Percentiles rank a stretch among this genome's conserved stretches.
These are phyloP conservation scores for Aspergillus coremiiformis DNA, from an alignment of 495 filamentous ascomycete genomes.

Conservation along the genomic window DNA sequence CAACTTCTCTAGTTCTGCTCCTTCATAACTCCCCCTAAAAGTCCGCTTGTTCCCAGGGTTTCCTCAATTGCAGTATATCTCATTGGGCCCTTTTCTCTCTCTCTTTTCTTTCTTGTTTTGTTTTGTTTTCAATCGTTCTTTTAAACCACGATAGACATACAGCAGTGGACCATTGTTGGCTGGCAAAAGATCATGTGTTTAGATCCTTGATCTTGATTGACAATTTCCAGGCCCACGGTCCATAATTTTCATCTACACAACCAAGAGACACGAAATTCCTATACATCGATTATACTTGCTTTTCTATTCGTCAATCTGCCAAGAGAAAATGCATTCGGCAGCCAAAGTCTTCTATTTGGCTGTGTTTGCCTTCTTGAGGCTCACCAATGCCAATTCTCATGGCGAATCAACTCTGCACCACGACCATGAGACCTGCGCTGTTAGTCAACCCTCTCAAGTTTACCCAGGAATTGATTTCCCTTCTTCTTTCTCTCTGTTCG, in stretches of 20 bases:
- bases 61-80: not conserved
- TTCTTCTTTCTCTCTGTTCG: constrained; percentile 6
- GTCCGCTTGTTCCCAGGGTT: constrained; percentile 3
- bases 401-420: constrained; percentile 7
- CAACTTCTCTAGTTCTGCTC: constrained; percentile 18
- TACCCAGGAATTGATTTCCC: not conserved
- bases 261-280: not conserved
- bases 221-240: constrained; percentile 3
- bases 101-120: not conserved
- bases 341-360: constrained; percentile 67
- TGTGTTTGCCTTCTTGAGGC: constrained; percentile 61
- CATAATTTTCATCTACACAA: constrained; percentile 6
- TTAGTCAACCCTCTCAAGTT: constrained; percentile 36
- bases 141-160: not conserved
- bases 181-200: not conserved
- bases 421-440: constrained; percentile 52
- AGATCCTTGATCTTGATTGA: not conserved
- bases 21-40: constrained; percentile 9
- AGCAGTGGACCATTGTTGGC: not conserved
- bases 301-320: not conserved
- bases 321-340: constrained; percentile 53
- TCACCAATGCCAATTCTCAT: constrained; percentile 37
- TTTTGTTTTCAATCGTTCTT: not conserved
- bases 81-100: not conserved
- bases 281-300: not conserved